Percentiles rank a stretch among this genome's conserved stretches.
Evolutionary conservation across 2,329 filamentous ascomycete genomes (phyloP).

Genomic region (Fonsecaea pugnacius): DNA sequence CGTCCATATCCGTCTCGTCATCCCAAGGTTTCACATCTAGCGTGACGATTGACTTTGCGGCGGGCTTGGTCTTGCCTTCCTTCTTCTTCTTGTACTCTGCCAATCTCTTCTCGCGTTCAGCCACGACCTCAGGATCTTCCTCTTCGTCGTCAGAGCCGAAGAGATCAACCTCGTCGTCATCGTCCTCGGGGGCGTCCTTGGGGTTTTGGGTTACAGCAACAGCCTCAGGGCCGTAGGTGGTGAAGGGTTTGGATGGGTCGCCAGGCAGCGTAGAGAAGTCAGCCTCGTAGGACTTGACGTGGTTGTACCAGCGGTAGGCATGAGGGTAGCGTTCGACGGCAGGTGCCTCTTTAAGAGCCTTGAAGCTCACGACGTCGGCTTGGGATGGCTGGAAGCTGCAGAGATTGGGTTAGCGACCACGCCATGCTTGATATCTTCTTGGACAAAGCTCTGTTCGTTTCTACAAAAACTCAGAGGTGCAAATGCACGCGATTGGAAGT

Average conservation of each 20-base stretch:
- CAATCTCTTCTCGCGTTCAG: conserved; percentile 83
- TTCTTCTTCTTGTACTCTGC: conserved; percentile 97
- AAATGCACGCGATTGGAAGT: conserved; percentile 72
- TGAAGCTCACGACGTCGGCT: conserved; percentile 95
- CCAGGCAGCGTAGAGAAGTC: conserved; percentile 91
- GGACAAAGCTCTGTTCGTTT: conserved; percentile 27
- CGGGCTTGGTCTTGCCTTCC: conserved; percentile 85
- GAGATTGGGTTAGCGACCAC: conserved; percentile 24
- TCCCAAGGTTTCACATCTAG: conserved; percentile 99
- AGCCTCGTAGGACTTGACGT: conserved; percentile 88
- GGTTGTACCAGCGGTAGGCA: conserved; percentile 98
- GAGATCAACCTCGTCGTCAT: conserved; percentile 86
- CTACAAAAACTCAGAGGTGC: conserved; percentile 69
- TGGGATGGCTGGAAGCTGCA: conserved; percentile 73
- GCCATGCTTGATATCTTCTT: conserved; percentile 13
- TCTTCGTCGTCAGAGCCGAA: conserved; percentile 94
- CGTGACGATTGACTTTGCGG: conserved; percentile 95
- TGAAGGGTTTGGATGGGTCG: conserved; percentile 86
- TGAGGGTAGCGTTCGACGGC: conserved; percentile 86
- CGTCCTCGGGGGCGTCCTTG: conserved; percentile 74
- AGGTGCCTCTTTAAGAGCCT: conserved; percentile 77
- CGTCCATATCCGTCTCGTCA: conserved; percentile 90
- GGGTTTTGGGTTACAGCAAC: conserved; percentile 79
- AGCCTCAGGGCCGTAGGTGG: conserved; percentile 86
- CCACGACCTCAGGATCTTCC: conserved; percentile 84